Conservation (phyloP, 208 protist genomes). For the Endotrypanum monterogeii region DNA sequence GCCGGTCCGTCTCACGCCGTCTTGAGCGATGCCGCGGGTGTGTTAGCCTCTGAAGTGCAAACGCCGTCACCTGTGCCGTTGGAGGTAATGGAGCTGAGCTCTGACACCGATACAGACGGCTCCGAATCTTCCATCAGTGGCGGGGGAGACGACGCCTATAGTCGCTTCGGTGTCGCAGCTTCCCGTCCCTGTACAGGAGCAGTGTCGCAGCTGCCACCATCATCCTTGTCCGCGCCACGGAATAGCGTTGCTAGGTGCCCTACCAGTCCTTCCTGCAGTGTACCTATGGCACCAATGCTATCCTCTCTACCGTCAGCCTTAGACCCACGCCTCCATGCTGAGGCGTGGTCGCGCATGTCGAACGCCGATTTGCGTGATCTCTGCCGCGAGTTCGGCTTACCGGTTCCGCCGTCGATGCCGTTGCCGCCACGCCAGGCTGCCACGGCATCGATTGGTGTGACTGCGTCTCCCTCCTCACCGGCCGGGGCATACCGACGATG, state of each 20-base stretch:
- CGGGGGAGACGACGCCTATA: not conserved
- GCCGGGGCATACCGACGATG: not conserved
- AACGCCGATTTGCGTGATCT: conserved; percentile 26
- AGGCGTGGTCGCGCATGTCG: conserved; percentile 22
- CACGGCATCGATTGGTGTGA: not conserved
- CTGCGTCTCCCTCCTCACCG: not conserved
- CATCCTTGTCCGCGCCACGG: not conserved
- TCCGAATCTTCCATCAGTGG: not conserved
- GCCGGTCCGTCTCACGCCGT: not conserved
- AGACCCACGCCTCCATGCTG: not conserved
- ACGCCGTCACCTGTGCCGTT: conserved; percentile 3
- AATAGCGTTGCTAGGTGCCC: not conserved
- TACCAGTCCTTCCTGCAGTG: not conserved
- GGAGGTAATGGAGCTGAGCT: conserved; percentile 24
- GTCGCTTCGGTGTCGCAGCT: not conserved
- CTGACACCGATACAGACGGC: not conserved
- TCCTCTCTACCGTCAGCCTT: not conserved
- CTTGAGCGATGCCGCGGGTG: not conserved
- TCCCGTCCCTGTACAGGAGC: not conserved
- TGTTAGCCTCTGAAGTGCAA: not conserved
- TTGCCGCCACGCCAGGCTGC: not conserved
- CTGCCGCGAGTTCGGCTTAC: conserved; percentile 16
- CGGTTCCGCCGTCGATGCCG: conserved; percentile 6
- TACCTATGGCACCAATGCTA: not conserved
- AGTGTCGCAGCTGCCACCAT: not conserved